Evolutionary conservation across 371 early-diverging fungal genomes (phyloP), one percentile per base, ranked within the genome.

Genomic region (Mucor sp.): DNA sequence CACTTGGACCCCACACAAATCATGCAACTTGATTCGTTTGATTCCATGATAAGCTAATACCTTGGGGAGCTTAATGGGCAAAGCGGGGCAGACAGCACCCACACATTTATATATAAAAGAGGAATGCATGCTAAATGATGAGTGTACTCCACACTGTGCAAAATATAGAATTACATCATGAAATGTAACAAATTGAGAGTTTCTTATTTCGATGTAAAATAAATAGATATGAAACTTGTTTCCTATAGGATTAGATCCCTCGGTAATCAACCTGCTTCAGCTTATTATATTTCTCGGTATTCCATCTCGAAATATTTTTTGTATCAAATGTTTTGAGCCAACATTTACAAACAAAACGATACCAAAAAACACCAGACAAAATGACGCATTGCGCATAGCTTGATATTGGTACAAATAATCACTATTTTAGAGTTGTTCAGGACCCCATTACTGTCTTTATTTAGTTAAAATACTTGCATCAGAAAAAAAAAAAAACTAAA

Each of bases 21-120:
- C 35, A 62, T 62, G 62, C 50, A 47, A 62, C 33, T 62, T 62
- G 50, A 62, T 62, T 62, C 62, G 62, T 48, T 28, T 62, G 19
- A 23, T 53, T 27, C 23, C n/a, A 48, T 25, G 44, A 44, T 23
- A 50, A 50, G 25, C 50, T 50, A 50, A 50, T 50, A 50, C 50
- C 6, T 25, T 7, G 25, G 25, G 25, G 50, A 50, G 50, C 23
- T 25, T 50, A 50, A 23, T 50, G 11, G 9, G 25, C 50, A 50
- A 47, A 50, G 25, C 25, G 25, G 50, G 50, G 50, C 50, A 50
- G 50, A 11, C 25, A 25, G 50, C 50, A 50, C 50, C 50, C 50
- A 50, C 25, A 50, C 50, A 11, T 50, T 50, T 50, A 23, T 50
- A 23, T 50, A 56, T n/a, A 56, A 56, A 56, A 56, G 28, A 17